Evolutionary conservation across 352 stramenopile species (phyloP).

Genomic region (Globisporangium abappressorium): DNA sequence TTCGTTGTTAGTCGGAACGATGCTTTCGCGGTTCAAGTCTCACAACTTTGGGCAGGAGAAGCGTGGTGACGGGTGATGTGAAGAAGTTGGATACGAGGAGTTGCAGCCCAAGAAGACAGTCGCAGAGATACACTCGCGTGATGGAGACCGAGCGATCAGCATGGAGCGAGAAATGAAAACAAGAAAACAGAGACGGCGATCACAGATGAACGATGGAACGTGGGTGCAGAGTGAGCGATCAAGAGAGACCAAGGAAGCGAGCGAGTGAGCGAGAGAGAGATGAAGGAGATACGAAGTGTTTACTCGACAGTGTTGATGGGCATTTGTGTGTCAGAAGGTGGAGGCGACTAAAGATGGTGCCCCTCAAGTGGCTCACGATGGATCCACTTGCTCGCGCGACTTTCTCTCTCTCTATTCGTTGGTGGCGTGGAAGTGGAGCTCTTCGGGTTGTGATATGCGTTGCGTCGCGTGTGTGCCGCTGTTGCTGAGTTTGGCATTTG

Average conservation of each 20-base stretch:
- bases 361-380: not conserved
- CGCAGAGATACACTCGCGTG: not conserved
- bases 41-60: not conserved
- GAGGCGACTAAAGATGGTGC: not conserved
- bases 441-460: not conserved
- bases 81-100: not conserved
- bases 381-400: not conserved
- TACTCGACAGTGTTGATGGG: slow-evolving; percentile 2
- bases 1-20: not conserved
- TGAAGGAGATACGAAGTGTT: not conserved
- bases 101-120: not conserved
- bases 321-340: not conserved
- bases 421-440: not conserved
- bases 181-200: not conserved
- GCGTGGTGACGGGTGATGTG: not conserved
- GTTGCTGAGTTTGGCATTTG: slow-evolving; percentile 4
- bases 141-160: not conserved
- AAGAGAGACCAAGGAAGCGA: slow-evolving; percentile 1
- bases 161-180: slow-evolving; percentile 3
- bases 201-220: not conserved
- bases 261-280: slow-evolving; percentile 7
- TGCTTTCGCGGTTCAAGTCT: not conserved
- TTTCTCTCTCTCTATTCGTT: not conserved
- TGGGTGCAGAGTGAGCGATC: not conserved
- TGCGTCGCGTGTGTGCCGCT: not conserved